These are phyloP conservation scores for Amanita phalloides DNA, from an alignment of 768 basidiomycete genomes.

Conservation along the genomic window DNA sequence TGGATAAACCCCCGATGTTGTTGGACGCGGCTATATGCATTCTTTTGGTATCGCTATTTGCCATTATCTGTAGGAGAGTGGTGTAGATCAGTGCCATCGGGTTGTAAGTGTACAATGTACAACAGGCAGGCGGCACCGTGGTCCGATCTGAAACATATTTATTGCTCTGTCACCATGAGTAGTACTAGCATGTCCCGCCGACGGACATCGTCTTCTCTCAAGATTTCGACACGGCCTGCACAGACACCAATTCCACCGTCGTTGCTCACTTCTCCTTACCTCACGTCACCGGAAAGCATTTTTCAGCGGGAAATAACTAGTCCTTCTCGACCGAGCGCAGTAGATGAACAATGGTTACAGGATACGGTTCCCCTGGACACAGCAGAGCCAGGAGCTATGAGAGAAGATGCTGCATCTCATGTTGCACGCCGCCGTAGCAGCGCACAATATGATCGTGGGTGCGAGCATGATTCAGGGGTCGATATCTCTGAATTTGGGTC, in stretches of 20 bases:
- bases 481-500: background rate
- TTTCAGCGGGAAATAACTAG: slow-evolving; percentile 28
- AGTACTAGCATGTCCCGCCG: slow-evolving; percentile 5
- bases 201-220: slow-evolving; percentile 20
- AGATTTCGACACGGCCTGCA: slow-evolving; percentile 21
- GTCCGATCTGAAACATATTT: background rate
- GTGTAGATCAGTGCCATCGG: slow-evolving; percentile 14
- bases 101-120: background rate
- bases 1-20: slow-evolving; percentile 44
- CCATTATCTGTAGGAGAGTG: slow-evolving; percentile 54
- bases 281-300: slow-evolving; percentile 37
- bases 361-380: slow-evolving; percentile 43
- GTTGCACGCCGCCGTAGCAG: background rate
- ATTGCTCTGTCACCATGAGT: background rate
- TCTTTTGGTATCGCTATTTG: slow-evolving; percentile 55
- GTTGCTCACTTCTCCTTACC: slow-evolving; percentile 42
- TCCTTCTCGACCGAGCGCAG: slow-evolving; percentile 30
- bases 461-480: background rate
- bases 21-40: slow-evolving; percentile 70
- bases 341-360: slow-evolving; percentile 51
- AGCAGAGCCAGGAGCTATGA: background rate
- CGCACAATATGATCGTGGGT: background rate
- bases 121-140: too few relatives aligned
- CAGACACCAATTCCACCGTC: slow-evolving; percentile 49
- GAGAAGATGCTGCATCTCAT: background rate